These are phyloP conservation scores for Triticum dicoccoides DNA, from an alignment of 176 grass and related monocot species.

Conservation along the genomic window DNA sequence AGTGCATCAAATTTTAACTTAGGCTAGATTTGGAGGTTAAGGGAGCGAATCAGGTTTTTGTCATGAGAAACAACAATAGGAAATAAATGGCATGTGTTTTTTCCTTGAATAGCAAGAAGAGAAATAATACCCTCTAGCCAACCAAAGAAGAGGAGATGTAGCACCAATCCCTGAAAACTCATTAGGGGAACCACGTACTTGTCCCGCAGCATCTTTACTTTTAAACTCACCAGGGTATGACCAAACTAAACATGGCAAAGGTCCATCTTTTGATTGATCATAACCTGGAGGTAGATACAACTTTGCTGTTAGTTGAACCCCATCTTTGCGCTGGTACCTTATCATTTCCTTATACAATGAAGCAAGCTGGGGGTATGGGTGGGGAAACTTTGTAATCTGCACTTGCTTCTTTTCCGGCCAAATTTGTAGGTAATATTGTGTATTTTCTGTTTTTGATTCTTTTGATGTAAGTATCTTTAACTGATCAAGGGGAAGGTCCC, in stretches of 20 bases:
- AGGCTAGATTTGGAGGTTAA: not conserved
- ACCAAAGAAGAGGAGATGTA: conserved; percentile 93
- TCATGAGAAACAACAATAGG: not conserved
- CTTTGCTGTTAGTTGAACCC: conserved; percentile 94
- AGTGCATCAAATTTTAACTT: not conserved
- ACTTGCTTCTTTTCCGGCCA: conserved; percentile 90
- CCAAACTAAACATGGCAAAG: conserved; percentile 93
- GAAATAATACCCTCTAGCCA: conserved; percentile 89
- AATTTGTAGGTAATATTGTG: conserved; percentile 86
- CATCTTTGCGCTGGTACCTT: conserved; percentile 89
- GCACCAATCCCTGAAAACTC: conserved; percentile 88
- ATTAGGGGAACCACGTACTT: conserved; percentile 98
- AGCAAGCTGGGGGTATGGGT: conserved; percentile 93
- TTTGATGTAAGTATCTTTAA: conserved; percentile 92
- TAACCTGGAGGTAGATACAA: conserved; percentile 93
- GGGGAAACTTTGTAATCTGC: conserved; percentile 97
- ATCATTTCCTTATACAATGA: conserved; percentile 96
- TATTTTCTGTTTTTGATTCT: conserved; percentile 99
- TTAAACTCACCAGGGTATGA: conserved; percentile 99
- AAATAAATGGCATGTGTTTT: conserved; percentile 20
- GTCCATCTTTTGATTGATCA: conserved; percentile 73
- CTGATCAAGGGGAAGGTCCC: conserved; percentile 63
- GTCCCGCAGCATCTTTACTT: conserved; percentile 98
- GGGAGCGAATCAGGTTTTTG: not conserved
- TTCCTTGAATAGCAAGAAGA: conserved; percentile 36